Evolutionary conservation across 2,329 filamentous ascomycete species (phyloP).

Genomic region (Colletotrichum sp.): DNA sequence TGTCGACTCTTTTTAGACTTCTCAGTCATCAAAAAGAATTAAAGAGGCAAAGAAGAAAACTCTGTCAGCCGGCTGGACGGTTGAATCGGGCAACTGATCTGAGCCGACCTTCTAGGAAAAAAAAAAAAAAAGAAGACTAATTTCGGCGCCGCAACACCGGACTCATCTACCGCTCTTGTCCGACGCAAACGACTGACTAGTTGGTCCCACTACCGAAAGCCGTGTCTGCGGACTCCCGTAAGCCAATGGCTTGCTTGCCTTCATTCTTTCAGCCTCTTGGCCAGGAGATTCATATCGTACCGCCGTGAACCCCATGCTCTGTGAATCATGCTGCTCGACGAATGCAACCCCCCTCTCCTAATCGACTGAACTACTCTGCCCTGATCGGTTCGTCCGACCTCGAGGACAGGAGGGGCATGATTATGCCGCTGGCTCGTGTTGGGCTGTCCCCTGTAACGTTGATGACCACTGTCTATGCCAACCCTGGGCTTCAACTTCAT

Average conservation of each 20-base stretch:
- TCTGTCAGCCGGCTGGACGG: neutral
- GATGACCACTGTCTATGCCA: neutral
- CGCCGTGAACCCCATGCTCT: neutral
- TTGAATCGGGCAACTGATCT: neutral
- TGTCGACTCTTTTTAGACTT: neutral
- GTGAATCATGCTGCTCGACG: neutral
- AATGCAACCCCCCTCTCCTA: neutral
- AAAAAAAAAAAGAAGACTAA: neutral
- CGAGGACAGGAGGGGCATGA: neutral
- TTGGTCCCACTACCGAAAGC: neutral
- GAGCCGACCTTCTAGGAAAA: neutral
- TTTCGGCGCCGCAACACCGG: neutral
- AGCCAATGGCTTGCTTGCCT: neutral
- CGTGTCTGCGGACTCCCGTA: slow-evolving; percentile 10
- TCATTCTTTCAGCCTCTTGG: neutral
- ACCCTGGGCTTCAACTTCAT: neutral
- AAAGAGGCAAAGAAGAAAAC: neutral
- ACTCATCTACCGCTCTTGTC: neutral
- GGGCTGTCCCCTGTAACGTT: neutral
- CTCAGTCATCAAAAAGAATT: neutral
- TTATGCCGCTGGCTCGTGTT: neutral
- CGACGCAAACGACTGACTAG: neutral
- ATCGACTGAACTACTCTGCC: neutral
- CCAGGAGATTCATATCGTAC: neutral
- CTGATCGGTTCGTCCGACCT: slow-evolving; percentile 10